Evolutionary conservation across 2,329 filamentous ascomycete species (phyloP).

Genomic region (Escovopsis sp.): DNA sequence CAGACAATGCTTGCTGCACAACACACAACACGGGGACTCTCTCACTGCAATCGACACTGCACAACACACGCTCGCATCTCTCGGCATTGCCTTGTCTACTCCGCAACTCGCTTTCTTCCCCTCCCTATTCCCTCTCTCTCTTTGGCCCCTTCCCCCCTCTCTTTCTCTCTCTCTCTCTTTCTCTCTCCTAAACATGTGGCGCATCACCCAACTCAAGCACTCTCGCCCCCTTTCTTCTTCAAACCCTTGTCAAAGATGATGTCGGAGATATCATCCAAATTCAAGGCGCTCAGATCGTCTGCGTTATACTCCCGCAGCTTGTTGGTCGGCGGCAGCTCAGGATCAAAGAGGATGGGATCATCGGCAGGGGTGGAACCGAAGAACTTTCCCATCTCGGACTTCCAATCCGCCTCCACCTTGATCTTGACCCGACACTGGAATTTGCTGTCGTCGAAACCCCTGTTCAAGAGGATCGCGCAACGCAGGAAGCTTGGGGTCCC

Average conservation of each 20-base stretch:
- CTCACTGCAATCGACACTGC: too few species aligned
- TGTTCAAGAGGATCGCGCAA: conserved; percentile 5
- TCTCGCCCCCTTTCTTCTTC: conserved; percentile 4
- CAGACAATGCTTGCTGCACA: too few species aligned
- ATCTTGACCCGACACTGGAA: conserved; percentile 16
- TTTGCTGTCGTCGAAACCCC: conserved; percentile 8
- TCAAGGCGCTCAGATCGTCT: conserved; percentile 4
- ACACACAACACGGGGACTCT: too few species aligned
- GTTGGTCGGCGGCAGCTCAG: conserved; percentile 6
- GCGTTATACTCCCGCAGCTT: conserved; percentile 8
- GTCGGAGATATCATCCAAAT: conserved; percentile 7
- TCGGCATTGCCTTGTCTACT: too few species aligned
- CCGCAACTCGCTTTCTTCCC: too few species aligned
- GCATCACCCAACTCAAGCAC: not conserved
- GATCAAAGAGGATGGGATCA: conserved; percentile 9
- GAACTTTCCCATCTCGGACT: conserved; percentile 11
- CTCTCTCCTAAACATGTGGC: too few species aligned
- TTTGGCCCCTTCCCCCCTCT: too few species aligned
- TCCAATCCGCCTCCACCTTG: conserved; percentile 13
- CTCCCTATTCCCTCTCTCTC: too few species aligned
- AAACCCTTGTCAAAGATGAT: conserved; percentile 5
- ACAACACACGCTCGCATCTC: too few species aligned
- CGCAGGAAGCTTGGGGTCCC: conserved; percentile 4
- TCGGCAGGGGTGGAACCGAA: conserved; percentile 12
- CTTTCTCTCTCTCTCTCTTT: too few species aligned